Evolutionary conservation across 305 asterid species (phyloP).

Genomic region (Fraxinus dipetala): DNA sequence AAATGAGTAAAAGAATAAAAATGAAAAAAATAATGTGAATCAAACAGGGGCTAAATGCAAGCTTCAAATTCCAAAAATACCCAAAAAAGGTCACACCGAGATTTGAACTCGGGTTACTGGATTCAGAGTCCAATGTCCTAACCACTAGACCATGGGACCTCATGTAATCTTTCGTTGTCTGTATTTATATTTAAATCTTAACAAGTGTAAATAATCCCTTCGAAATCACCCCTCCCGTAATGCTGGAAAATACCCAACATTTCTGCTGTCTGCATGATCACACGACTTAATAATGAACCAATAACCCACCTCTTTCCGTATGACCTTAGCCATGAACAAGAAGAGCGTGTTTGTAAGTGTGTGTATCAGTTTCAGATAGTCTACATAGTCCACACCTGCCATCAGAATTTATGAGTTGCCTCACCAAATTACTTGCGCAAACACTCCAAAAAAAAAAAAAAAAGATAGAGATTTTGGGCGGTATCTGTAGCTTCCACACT

Average conservation of each 20-base stretch:
- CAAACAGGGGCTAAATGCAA: too few species aligned
- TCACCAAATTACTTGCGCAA: neutral
- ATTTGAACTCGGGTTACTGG: constrained; percentile 58
- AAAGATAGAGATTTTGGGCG: neutral
- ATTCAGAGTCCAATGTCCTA: constrained; percentile 62
- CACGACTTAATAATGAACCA: neutral
- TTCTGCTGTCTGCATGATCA: neutral
- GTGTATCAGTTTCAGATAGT: neutral
- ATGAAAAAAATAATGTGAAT: too few species aligned
- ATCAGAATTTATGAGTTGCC: neutral
- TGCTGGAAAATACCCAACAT: neutral
- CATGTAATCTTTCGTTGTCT: neutral
- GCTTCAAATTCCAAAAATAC: neutral
- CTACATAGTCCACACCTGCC: neutral
- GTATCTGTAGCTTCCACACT: neutral
- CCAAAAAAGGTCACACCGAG: constrained; percentile 39
- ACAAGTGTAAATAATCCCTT: neutral
- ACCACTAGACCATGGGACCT: constrained; percentile 55
- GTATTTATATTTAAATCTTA: neutral
- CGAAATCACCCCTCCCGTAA: neutral
- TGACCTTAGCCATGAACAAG: neutral
- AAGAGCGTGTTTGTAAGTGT: neutral
- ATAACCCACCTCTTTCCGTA: neutral
- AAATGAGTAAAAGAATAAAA: too few species aligned
- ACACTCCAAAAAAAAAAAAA: neutral